Conservation (phyloP, 2,329 filamentous ascomycete genomes). For the Scedosporium minutisporum region DNA sequence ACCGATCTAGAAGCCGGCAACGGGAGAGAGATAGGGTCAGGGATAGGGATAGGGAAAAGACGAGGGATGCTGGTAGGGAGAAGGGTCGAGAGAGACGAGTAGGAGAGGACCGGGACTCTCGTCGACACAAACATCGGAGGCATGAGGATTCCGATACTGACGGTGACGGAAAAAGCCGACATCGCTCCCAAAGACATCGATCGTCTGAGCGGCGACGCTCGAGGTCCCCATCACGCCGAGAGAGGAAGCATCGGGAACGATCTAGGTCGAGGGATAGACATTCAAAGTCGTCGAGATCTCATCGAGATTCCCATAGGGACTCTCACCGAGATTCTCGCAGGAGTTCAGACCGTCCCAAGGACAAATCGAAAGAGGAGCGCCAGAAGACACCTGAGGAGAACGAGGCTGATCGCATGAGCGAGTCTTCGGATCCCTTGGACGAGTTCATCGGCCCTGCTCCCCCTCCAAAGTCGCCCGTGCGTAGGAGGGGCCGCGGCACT, state of each 20-base stretch:
- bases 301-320: too few species aligned
- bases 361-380: conserved; percentile 11
- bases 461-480: conserved; percentile 32
- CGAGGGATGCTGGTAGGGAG: not conserved
- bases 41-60: not conserved
- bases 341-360: not conserved
- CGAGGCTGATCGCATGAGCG: conserved; percentile 20
- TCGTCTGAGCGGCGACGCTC: conserved; percentile 17
- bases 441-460: conserved; percentile 68
- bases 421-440: conserved; percentile 61
- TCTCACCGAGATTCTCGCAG: not conserved
- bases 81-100: not conserved
- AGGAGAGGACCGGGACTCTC: not conserved
- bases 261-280: conserved; percentile 11
- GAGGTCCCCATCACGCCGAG: conserved; percentile 20
- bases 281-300: not conserved
- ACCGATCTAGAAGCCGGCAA: conserved; percentile 3
- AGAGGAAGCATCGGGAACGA: conserved; percentile 22
- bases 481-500: conserved; percentile 62
- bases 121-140: not conserved
- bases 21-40: conserved; percentile 8
- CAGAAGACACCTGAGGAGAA: conserved; percentile 10
- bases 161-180: conserved; percentile 10
- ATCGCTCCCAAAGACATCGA: not conserved
- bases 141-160: not conserved